phyloP scores from a whole-genome alignment of 331 rosid genomes.

The Acacia pycnantha region DNA sequence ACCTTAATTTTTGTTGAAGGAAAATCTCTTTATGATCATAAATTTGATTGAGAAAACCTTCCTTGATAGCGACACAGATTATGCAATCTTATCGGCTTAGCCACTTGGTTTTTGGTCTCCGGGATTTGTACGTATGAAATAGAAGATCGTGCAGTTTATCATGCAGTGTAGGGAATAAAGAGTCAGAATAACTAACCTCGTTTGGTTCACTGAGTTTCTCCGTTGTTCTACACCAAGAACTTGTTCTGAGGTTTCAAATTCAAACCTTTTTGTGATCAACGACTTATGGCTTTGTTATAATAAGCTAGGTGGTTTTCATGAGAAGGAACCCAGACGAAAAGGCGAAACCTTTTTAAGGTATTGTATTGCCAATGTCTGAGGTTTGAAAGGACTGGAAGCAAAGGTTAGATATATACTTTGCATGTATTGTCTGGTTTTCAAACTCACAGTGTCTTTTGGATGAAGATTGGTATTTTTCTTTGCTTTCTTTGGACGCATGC shows the following conservation, averaged over 20 bases:
- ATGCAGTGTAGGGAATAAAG: not conserved
- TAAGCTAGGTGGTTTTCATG: slow-evolving; percentile 31
- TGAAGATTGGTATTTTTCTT: slow-evolving; percentile 55
- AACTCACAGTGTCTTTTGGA: slow-evolving; percentile 33
- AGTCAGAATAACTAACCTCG: slow-evolving; percentile 50
- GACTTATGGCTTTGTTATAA: slow-evolving; percentile 10
- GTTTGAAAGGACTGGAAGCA: slow-evolving; percentile 37
- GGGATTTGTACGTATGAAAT: not conserved
- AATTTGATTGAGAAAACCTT: not conserved
- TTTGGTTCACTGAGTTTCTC: slow-evolving; percentile 43
- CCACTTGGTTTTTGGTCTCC: not conserved
- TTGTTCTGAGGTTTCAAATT: slow-evolving; percentile 27
- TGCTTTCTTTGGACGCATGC: slow-evolving; percentile 30
- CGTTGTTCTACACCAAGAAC: slow-evolving; percentile 32
- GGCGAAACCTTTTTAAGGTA: slow-evolving; percentile 10
- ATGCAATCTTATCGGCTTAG: slow-evolving; percentile 5
- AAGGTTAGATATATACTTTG: slow-evolving; percentile 62
- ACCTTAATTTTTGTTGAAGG: not conserved
- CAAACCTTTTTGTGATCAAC: slow-evolving; percentile 2
- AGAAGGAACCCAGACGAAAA: slow-evolving; percentile 35
- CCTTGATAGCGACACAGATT: not conserved
- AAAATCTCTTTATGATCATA: not conserved
- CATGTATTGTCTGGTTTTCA: slow-evolving; percentile 46
- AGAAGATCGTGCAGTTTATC: not conserved
- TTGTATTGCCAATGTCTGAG: slow-evolving; percentile 3